phyloP scores from a whole-genome alignment of 495 filamentous ascomycete species.

The Xeromyces bisporus region DNA sequence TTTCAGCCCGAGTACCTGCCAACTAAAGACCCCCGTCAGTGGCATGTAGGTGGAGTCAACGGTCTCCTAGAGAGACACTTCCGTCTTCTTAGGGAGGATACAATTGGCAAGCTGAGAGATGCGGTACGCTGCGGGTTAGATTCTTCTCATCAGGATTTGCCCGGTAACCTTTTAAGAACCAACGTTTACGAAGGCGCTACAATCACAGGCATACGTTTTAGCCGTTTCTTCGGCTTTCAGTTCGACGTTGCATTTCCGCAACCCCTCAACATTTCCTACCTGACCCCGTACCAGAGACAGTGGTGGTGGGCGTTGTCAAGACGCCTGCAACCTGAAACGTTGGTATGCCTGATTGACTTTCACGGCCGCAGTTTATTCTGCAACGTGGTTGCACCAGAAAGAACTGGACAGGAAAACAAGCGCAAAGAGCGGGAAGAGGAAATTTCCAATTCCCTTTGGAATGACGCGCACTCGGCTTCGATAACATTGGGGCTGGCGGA shows the following conservation, averaged over 20 bases:
- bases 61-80: constrained; percentile 57
- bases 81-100: constrained; percentile 23
- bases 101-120: constrained; percentile 23
- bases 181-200: constrained; percentile 24
- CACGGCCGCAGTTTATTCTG: constrained; percentile 36
- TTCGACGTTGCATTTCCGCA: constrained; percentile 40
- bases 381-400: no score
- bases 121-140: no score
- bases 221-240: constrained; percentile 34
- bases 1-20: constrained; percentile 42
- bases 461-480: no score
- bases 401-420: no score
- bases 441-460: no score
- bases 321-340: constrained; percentile 35
- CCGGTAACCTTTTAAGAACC: constrained; percentile 8
- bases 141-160: constrained; percentile 2
- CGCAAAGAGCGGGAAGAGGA: no score
- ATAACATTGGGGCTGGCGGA: no score
- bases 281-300: constrained; percentile 16
- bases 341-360: constrained; percentile 40
- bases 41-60: constrained; percentile 39
- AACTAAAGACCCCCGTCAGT: constrained; percentile 27
- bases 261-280: constrained; percentile 20
- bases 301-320: constrained; percentile 47
- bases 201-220: constrained; percentile 22